Evolutionary conservation across 495 filamentous ascomycete species (phyloP).

Genomic region (Penicillium odoratum): DNA sequence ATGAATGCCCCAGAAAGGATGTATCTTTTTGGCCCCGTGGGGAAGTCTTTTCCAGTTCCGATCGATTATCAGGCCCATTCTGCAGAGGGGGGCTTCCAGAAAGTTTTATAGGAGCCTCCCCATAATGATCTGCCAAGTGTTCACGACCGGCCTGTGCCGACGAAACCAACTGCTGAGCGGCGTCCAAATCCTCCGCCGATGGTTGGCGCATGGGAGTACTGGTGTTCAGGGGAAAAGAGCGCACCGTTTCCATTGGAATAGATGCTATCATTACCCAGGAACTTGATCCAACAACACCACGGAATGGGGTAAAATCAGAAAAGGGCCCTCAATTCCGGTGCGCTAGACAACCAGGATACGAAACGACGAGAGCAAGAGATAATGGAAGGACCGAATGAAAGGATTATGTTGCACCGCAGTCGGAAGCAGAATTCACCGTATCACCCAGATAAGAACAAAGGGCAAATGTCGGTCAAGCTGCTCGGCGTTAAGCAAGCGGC

Average conservation of each 20-base stretch:
- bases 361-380: constrained; percentile 26
- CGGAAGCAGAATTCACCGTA: constrained; percentile 40
- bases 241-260: constrained; percentile 43
- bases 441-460: constrained; percentile 24
- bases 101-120: constrained; percentile 18
- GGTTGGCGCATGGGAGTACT: constrained; percentile 40
- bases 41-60: constrained; percentile 28
- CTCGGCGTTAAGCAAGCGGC: constrained; percentile 2
- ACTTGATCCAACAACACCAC: neutral
- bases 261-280: constrained; percentile 41
- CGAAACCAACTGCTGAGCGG: constrained; percentile 48
- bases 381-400: constrained; percentile 17
- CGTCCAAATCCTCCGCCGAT: constrained; percentile 47
- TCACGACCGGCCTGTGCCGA: constrained; percentile 47
- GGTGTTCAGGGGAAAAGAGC: constrained; percentile 36
- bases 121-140: constrained; percentile 33
- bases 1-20: constrained; percentile 51
- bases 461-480: constrained; percentile 47
- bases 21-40: constrained; percentile 40
- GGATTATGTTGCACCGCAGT: constrained; percentile 39
- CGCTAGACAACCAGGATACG: constrained; percentile 7
- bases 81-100: constrained; percentile 15
- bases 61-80: constrained; percentile 9
- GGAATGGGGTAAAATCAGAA: constrained; percentile 1
- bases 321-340: constrained; percentile 12